phyloP scores from a whole-genome alignment of 2,329 filamentous ascomycete species.

The Leptographium radiaticola region DNA sequence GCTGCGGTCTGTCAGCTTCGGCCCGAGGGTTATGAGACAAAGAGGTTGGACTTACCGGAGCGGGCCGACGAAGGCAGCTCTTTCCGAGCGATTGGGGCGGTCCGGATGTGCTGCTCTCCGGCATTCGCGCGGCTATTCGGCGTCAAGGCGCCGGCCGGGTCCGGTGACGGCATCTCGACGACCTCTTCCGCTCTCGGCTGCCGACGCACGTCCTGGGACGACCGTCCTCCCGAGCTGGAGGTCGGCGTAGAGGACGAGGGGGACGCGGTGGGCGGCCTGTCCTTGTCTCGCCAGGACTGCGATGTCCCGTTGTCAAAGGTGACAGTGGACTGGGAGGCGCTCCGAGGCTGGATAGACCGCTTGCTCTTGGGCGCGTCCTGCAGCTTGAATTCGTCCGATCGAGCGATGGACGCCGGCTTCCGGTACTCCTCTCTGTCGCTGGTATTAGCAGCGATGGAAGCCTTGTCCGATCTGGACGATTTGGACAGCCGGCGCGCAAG shows the following conservation, averaged over 20 bases:
- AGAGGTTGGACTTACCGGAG: conserved; percentile 24
- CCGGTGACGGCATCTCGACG: conserved; percentile 29
- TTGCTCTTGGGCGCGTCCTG: conserved; percentile 67
- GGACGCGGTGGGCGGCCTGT: conserved; percentile 8
- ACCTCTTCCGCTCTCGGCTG: conserved; percentile 34
- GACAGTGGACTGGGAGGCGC: conserved; percentile 29
- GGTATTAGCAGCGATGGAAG: conserved; percentile 18
- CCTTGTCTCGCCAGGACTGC: conserved; percentile 26
- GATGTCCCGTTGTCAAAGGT: conserved; percentile 24
- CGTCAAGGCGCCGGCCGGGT: conserved; percentile 19
- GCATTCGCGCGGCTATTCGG: conserved; percentile 26
- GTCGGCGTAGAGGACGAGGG: conserved; percentile 16
- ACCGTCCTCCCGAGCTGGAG: conserved; percentile 28
- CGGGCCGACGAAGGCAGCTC: conserved; percentile 38
- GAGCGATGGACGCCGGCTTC: conserved; percentile 23
- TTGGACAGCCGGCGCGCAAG: conserved; percentile 36
- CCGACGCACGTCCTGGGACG: conserved; percentile 45
- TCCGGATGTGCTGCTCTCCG: conserved; percentile 28
- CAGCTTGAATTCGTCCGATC: conserved; percentile 55
- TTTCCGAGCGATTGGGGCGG: conserved; percentile 48
- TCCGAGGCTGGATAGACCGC: conserved; percentile 27
- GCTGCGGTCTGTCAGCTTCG: conserved; percentile 14
- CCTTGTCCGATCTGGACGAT: conserved; percentile 23
- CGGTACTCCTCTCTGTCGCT: conserved; percentile 24
- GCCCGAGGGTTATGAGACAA: not conserved